Conservation (phyloP, 2,329 filamentous ascomycete species). For the Colletotrichum tamarilloi region DNA sequence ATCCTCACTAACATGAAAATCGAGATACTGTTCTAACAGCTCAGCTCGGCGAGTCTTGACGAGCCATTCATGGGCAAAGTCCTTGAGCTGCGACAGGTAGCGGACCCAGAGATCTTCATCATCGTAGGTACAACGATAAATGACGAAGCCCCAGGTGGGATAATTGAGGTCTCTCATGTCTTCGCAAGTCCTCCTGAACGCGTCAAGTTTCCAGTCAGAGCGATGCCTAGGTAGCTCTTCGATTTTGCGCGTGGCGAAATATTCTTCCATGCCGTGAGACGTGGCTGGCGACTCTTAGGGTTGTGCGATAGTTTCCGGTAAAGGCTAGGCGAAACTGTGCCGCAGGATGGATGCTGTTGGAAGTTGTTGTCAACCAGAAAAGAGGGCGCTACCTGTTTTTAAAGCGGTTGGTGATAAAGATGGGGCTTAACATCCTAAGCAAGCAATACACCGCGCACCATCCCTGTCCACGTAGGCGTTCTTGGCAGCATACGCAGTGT, state of each 20-base stretch:
- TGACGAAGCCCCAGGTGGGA: slow-evolving; percentile 36
- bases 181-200: not conserved
- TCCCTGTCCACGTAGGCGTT: too few species aligned
- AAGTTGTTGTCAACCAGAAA: too few species aligned
- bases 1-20: not conserved
- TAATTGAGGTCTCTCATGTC: slow-evolving; percentile 1
- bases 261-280: not conserved
- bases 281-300: too few species aligned
- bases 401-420: too few species aligned
- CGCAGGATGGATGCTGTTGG: too few species aligned
- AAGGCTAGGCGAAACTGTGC: too few species aligned
- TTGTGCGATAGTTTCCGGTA: too few species aligned
- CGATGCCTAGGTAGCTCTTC: not conserved
- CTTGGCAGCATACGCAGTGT: too few species aligned
- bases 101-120: slow-evolving; percentile 32
- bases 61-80: not conserved
- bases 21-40: slow-evolving; percentile 15
- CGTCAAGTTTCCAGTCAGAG: not conserved
- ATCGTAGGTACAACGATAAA: slow-evolving; percentile 37
- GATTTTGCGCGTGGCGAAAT: not conserved
- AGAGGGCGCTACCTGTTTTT: too few species aligned
- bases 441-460: too few species aligned
- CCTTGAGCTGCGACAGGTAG: slow-evolving; percentile 7
- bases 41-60: not conserved
- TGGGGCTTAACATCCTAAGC: too few species aligned